Base-by-base conservation (phyloP, 345 rosid species). In the Eucalyptus paniculata region DNA sequence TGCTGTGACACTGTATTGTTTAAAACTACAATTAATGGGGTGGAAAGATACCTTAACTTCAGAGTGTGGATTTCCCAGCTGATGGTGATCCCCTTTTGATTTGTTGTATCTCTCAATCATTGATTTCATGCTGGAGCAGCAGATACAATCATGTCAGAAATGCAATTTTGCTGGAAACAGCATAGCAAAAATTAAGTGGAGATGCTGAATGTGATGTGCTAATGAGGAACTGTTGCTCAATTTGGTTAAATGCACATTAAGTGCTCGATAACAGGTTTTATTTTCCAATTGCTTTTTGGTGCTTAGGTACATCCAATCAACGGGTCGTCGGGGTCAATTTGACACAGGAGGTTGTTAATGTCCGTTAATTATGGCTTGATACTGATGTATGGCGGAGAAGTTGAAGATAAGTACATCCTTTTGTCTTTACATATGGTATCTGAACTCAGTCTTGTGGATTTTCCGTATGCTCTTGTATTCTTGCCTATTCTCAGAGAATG, bases 101-200 rank as follows among this genome's bases (percentile, higher is more conserved):
- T 88, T 93, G 92, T 90, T 94, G 91, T 95, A 97, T 89, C 96
- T 92, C 62, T 97, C 99, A 51, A 95, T 92, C 86, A 93, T 89
- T 50, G 95, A 90, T 90, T 93, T 94, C 96, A 96, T 95, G 93
- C 99, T 97, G 95, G 54, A 91, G 42, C 83, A 88, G 54, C 24
- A 88, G 58, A 89, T 89, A 17, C 56, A 40, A 77, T 77, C 65
- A n/a, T 77, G 42, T 89, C 86, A 87, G 28, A 56, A 21, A 37
- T 53, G 49, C 53, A 40, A 58, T 77, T 40, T 77, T 77, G 47
- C 85, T 13, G 14, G 28, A 40, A 40, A 77, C 83, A 51, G 88
- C 88, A 34, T 19, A 34, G 62, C 44, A 21, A 51, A 12, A 86
- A 19, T 37, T 32, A 53, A 32, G 88, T 50, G 88, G 26, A 34